Percentiles rank a stretch among this genome's conserved stretches.
These are phyloP conservation scores for Lipomyces anomalus DNA, from an alignment of 805 yeast species.

Conservation along the genomic window DNA sequence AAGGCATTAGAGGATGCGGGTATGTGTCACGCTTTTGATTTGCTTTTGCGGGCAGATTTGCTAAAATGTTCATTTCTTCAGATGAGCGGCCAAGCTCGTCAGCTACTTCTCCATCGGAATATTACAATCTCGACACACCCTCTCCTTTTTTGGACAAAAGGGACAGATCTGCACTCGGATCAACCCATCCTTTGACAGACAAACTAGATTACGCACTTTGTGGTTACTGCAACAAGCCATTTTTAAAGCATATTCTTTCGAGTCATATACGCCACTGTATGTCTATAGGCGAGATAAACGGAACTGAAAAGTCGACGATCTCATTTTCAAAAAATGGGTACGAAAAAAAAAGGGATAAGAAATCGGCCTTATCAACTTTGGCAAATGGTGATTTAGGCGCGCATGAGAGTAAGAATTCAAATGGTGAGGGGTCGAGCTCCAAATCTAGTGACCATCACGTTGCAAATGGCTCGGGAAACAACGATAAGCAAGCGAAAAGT, in stretches of 20 bases:
- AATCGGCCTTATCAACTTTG: not conserved
- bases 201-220: slow-evolving; percentile 44
- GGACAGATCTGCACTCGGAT: slow-evolving; percentile 18
- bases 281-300: slow-evolving; percentile 28
- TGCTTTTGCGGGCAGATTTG: no score
- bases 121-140: slow-evolving; percentile 7
- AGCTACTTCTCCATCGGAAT: slow-evolving; percentile 2
- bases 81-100: not conserved
- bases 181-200: slow-evolving; percentile 36
- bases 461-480: slow-evolving; percentile 2
- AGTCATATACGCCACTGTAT: slow-evolving; percentile 40
- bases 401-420: slow-evolving; percentile 23
- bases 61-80: slow-evolving; percentile 1
- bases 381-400: slow-evolving; percentile 19
- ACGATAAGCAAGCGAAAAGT: slow-evolving; percentile 1
- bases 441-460: slow-evolving; percentile 1
- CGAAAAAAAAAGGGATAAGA: slow-evolving; percentile 5
- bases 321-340: not conserved
- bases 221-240: slow-evolving; percentile 44
- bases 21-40: no score
- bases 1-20: slow-evolving; percentile 9
- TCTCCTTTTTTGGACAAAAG: slow-evolving; percentile 11
- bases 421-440: no score
- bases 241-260: slow-evolving; percentile 36
- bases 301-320: not conserved